phyloP scores from a whole-genome alignment of 2,329 filamentous ascomycete genomes.

The Claviceps capensis region DNA sequence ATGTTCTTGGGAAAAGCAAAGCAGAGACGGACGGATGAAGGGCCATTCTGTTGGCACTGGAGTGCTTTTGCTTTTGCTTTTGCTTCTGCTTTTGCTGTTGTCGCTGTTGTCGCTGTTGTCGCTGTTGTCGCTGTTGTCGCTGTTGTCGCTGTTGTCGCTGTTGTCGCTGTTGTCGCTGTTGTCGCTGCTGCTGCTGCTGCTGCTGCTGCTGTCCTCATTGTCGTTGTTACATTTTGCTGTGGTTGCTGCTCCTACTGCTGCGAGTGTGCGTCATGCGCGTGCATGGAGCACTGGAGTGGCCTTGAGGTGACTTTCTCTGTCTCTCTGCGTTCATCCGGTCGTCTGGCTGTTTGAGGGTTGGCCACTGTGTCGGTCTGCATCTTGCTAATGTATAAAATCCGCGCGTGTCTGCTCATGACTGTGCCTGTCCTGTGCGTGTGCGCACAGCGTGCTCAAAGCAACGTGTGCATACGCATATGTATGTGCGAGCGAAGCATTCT shows the following conservation, averaged over 20 bases:
- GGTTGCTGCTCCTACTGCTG: slow-evolving; percentile 4
- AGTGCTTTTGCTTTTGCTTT: slow-evolving; percentile 1
- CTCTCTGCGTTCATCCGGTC: neutral
- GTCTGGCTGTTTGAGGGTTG: neutral
- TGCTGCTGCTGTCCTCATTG: slow-evolving; percentile 6
- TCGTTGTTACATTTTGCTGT: neutral
- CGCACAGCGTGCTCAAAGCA: neutral
- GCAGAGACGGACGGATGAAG: neutral
- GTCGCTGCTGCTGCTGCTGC: slow-evolving; percentile 7
- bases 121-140: neutral
- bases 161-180: neutral
- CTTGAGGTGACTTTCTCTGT: neutral
- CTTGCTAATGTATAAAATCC: neutral
- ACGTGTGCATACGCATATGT: neutral
- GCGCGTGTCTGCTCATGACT: neutral
- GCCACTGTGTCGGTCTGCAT: neutral
- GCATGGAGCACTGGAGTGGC: neutral
- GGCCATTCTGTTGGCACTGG: slow-evolving; percentile 5
- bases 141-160: neutral
- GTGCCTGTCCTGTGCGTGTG: neutral
- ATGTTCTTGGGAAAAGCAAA: slow-evolving; percentile 1
- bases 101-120: slow-evolving; percentile 3
- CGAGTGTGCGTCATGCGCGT: neutral
- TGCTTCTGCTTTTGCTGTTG: neutral
- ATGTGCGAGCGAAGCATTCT: neutral